Evolutionary conservation across 2,329 filamentous ascomycete genomes (phyloP).

Genomic region (Diaporthe capsici): DNA sequence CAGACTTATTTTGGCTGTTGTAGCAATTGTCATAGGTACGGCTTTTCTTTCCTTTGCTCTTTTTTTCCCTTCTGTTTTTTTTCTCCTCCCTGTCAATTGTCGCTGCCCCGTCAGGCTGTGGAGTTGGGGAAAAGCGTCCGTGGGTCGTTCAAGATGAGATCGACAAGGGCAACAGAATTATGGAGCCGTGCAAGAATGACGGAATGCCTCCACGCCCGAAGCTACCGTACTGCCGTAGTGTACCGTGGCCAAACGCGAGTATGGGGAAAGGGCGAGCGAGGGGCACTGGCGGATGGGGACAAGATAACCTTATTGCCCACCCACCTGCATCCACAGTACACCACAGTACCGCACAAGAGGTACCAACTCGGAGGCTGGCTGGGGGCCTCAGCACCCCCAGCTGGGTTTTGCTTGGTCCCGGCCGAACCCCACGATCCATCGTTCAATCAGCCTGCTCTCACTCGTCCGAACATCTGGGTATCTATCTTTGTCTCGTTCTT

Average conservation of each 20-base stretch:
- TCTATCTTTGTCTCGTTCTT: background rate
- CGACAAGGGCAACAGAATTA: conserved; percentile 13
- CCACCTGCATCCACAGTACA: background rate
- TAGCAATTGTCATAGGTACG: background rate
- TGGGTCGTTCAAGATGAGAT: conserved; percentile 33
- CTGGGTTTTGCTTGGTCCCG: background rate
- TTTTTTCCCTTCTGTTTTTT: too few relatives aligned
- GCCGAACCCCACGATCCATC: conserved; percentile 4
- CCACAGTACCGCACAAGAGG: background rate
- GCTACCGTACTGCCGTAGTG: conserved; percentile 2
- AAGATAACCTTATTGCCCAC: conserved; percentile 29
- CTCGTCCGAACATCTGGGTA: background rate
- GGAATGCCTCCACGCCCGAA: conserved; percentile 27
- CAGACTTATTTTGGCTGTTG: background rate
- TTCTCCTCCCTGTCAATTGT: background rate
- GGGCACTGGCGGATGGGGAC: background rate
- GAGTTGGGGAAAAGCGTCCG: conserved; percentile 10
- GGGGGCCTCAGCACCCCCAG: conserved; percentile 5
- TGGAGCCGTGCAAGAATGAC: conserved; percentile 27
- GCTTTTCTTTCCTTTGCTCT: background rate
- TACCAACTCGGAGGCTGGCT: background rate
- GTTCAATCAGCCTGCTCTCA: background rate
- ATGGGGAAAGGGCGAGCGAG: background rate
- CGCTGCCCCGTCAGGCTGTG: background rate
- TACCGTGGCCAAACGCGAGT: background rate